These are phyloP conservation scores for Macadamia integrifolia DNA, from an alignment of 164 flowering plant genomes.

Conservation along the genomic window DNA sequence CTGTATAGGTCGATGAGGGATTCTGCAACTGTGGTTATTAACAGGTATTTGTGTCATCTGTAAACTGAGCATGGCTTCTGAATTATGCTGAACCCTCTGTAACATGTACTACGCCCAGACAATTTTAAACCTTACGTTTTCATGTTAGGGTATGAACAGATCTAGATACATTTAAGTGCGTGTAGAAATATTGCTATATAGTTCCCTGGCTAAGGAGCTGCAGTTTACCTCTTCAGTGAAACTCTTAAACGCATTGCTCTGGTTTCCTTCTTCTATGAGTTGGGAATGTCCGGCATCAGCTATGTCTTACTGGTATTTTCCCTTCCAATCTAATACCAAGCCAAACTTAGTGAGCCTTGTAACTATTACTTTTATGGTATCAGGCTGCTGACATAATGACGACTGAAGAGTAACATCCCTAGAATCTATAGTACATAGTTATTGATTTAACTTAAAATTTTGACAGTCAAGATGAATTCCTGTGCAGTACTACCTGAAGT, in stretches of 20 bases:
- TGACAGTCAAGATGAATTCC: background rate
- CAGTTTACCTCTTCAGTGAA: constrained; percentile 34
- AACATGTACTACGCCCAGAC: background rate
- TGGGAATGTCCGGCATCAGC: constrained; percentile 91
- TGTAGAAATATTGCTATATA: too few relatives aligned
- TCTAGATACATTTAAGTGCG: too few relatives aligned
- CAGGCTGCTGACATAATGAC: background rate
- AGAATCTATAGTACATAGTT: background rate
- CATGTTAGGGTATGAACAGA: too few relatives aligned
- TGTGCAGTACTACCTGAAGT: constrained; percentile 57
- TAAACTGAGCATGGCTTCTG: background rate
- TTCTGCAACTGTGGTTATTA: constrained; percentile 45
- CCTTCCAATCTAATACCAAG: background rate
- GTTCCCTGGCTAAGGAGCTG: constrained; percentile 8
- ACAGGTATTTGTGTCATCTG: constrained; percentile 34
- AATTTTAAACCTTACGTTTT: too few relatives aligned
- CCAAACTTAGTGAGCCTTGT: background rate
- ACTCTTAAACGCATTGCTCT: constrained; percentile 56
- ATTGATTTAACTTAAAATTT: background rate
- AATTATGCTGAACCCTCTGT: background rate
- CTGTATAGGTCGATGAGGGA: constrained; percentile 57
- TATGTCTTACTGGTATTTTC: constrained; percentile 57
- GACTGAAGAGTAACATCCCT: background rate
- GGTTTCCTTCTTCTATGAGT: constrained; percentile 77
- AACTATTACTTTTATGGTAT: background rate